A percentile compares a stretch with the other conserved stretches of the same genome.
These are phyloP conservation scores for Fusarium sp. DNA, from an alignment of 2,329 filamentous ascomycete species.

Conservation along the genomic window DNA sequence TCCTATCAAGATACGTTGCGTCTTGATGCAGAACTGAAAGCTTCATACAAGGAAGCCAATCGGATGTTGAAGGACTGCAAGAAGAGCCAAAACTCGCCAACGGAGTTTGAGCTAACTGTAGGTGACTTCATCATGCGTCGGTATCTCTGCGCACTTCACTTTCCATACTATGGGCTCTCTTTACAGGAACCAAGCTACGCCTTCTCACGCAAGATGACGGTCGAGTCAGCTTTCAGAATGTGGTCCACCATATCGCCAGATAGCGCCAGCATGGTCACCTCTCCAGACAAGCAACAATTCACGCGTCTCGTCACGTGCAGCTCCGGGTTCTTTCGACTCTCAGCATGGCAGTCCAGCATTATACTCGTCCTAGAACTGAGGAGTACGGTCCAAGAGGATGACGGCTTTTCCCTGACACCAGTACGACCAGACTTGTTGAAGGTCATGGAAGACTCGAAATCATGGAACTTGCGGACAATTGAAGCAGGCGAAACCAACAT, in stretches of 20 bases:
- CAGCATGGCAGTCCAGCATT: slow-evolving; percentile 48
- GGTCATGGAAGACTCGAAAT: slow-evolving; percentile 52
- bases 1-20: slow-evolving; percentile 57
- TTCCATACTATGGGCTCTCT: slow-evolving; percentile 57
- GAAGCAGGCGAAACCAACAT: slow-evolving; percentile 63
- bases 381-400: slow-evolving; percentile 53
- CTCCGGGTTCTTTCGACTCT: slow-evolving; percentile 53
- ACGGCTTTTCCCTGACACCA: slow-evolving; percentile 46
- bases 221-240: slow-evolving; percentile 59
- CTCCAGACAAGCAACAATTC: slow-evolving; percentile 45
- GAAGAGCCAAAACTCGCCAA: slow-evolving; percentile 32
- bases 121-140: slow-evolving; percentile 63
- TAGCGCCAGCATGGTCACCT: neutral
- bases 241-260: slow-evolving; percentile 51
- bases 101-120: slow-evolving; percentile 54
- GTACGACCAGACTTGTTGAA: slow-evolving; percentile 54
- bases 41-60: slow-evolving; percentile 53
- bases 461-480: slow-evolving; percentile 53
- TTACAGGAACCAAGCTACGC: slow-evolving; percentile 56
- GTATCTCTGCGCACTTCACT: slow-evolving; percentile 65
- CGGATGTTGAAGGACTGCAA: slow-evolving; percentile 45
- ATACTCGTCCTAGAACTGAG: slow-evolving; percentile 54
- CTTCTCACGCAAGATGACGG: slow-evolving; percentile 58
- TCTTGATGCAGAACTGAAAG: slow-evolving; percentile 54
- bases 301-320: slow-evolving; percentile 50